phyloP scores from a whole-genome alignment of 2,329 filamentous ascomycete genomes.

The Penicillium sclerotigenum region DNA sequence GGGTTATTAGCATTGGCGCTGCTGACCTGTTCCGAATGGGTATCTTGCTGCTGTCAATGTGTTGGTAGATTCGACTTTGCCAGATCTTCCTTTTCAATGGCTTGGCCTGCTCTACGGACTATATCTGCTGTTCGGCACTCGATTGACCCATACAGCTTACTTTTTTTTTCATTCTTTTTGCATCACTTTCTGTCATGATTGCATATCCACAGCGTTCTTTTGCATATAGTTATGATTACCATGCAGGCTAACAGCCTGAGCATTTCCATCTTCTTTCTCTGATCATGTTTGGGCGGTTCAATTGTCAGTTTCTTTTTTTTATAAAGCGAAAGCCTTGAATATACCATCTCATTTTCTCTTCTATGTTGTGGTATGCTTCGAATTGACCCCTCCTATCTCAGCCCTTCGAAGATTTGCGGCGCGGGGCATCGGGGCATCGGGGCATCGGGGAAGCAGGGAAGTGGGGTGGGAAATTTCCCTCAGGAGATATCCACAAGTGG shows the following conservation, averaged over 20 bases:
- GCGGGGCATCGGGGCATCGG: slow-evolving; percentile 13
- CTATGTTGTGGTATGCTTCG: no score
- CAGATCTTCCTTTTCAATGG: background rate
- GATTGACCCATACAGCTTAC: background rate
- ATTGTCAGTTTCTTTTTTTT: background rate
- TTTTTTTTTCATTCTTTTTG: background rate
- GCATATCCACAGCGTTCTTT: slow-evolving; percentile 4
- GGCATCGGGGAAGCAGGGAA: slow-evolving; percentile 13
- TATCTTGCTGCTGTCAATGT: background rate
- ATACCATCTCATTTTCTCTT: background rate
- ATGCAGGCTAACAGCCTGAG: background rate
- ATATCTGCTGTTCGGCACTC: background rate
- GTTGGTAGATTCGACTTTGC: background rate
- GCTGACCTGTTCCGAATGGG: background rate
- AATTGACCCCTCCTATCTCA: slow-evolving; percentile 1
- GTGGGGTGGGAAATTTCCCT: slow-evolving; percentile 5
- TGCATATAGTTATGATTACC: slow-evolving; percentile 7
- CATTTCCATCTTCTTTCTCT: background rate
- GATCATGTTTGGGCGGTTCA: background rate
- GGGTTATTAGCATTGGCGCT: background rate
- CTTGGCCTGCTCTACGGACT: background rate
- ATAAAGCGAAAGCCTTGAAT: slow-evolving; percentile 2
- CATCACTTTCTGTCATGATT: slow-evolving; percentile 3
- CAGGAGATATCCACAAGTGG: background rate
- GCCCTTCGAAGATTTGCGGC: slow-evolving; percentile 1